A percentile compares a stretch with the other conserved stretches of the same genome.
Evolutionary conservation across 2,329 filamentous ascomycete species (phyloP).

Genomic region (Pseudogymnoascus sp.): DNA sequence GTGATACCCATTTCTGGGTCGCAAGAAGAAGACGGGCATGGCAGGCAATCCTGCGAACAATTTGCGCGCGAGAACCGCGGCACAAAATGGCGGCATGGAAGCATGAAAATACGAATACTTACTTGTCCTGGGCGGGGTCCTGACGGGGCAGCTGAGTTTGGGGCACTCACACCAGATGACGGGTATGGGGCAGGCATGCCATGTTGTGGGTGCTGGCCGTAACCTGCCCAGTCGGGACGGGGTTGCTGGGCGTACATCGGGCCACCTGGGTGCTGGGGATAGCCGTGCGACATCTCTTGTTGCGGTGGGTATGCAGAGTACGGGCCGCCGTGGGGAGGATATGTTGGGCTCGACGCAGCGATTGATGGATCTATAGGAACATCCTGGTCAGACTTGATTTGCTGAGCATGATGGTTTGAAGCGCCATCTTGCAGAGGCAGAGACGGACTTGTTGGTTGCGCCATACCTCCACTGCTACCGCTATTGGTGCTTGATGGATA

Average conservation of each 20-base stretch:
- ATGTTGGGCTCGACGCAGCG: constrained; percentile 85
- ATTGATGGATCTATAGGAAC: constrained; percentile 99
- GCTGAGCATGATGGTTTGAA: constrained; percentile 65
- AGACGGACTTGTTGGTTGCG: constrained; percentile 98
- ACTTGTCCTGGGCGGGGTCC: constrained; percentile 53
- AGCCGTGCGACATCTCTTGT: constrained; percentile 79
- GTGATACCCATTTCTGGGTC: background rate
- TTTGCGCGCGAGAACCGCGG: constrained; percentile 2
- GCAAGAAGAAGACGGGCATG: background rate
- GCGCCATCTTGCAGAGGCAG: constrained; percentile 75
- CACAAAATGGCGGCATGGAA: background rate
- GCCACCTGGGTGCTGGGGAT: constrained; percentile 51
- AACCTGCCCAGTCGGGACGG: constrained; percentile 68
- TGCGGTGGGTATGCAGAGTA: constrained; percentile 83
- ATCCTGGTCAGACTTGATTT: constrained; percentile 90
- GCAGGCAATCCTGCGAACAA: background rate
- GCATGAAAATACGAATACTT: constrained; percentile 30
- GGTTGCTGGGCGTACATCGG: constrained; percentile 56
- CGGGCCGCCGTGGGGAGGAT: constrained; percentile 61
- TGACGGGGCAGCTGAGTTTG: constrained; percentile 43
- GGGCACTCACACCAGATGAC: constrained; percentile 34
- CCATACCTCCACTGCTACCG: constrained; percentile 81
- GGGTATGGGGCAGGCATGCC: constrained; percentile 27
- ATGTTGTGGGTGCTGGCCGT: constrained; percentile 42
- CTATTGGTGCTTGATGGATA: constrained; percentile 67